Evolutionary conservation across 1,284 basidiomycete species (phyloP).

Genomic region (Ustilago tritici): DNA sequence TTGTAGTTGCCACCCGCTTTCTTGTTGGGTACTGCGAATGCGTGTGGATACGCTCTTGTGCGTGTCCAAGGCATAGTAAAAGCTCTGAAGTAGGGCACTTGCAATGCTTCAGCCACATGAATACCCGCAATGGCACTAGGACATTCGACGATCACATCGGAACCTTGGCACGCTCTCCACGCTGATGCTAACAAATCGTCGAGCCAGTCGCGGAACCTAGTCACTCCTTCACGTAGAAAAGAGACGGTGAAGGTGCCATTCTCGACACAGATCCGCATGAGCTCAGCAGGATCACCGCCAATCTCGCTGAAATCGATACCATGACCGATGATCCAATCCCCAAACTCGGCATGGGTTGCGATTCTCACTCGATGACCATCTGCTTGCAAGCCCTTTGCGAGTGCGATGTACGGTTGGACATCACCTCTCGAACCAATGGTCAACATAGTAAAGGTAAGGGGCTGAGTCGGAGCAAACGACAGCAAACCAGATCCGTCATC

Average conservation of each 20-base stretch:
- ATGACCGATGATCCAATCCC: slow-evolving; percentile 88
- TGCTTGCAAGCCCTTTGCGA: slow-evolving; percentile 89
- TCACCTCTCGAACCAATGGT: slow-evolving; percentile 91
- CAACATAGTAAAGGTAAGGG: slow-evolving; percentile 78
- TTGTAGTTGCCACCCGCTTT: slow-evolving; percentile 94
- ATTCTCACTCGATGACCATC: slow-evolving; percentile 88
- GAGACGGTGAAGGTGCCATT: slow-evolving; percentile 90
- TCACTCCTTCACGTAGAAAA: slow-evolving; percentile 88
- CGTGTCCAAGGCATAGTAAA: slow-evolving; percentile 85
- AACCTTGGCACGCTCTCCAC: slow-evolving; percentile 94
- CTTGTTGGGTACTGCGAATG: slow-evolving; percentile 92
- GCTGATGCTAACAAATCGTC: slow-evolving; percentile 93
- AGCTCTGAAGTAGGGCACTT: slow-evolving; percentile 91
- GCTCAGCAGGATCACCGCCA: slow-evolving; percentile 94
- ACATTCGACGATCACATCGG: slow-evolving; percentile 92
- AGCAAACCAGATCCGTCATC: slow-evolving; percentile 45
- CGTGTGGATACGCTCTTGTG: slow-evolving; percentile 92
- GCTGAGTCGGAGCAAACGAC: slow-evolving; percentile 40
- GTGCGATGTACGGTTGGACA: slow-evolving; percentile 86
- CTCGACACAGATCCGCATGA: slow-evolving; percentile 73
- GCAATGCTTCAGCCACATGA: slow-evolving; percentile 93
- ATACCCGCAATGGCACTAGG: slow-evolving; percentile 99
- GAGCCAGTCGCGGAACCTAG: slow-evolving; percentile 96
- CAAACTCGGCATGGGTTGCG: slow-evolving; percentile 93
- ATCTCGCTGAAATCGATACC: slow-evolving; percentile 93